Percentiles rank a stretch among this genome's conserved stretches.
Conservation (phyloP, 768 basidiomycete genomes). For the Brasilioporus rufonigricans region DNA sequence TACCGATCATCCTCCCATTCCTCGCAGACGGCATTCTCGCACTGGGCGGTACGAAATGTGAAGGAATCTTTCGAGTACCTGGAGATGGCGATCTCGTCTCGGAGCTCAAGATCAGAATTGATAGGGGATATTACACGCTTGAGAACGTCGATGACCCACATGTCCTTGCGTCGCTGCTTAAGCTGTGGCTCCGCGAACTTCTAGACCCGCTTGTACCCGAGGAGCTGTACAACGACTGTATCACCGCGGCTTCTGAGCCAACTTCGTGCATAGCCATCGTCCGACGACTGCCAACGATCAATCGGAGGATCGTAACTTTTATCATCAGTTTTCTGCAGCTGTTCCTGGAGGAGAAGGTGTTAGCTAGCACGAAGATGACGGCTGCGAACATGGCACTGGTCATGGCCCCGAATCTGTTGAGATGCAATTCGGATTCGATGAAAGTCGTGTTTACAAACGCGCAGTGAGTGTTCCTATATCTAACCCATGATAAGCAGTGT, state of each 20-base stretch:
- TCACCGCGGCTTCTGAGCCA: slow-evolving; percentile 64
- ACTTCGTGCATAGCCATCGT: slow-evolving; percentile 73
- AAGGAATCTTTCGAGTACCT: slow-evolving; percentile 92
- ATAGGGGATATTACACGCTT: slow-evolving; percentile 86
- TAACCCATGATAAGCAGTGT: slow-evolving; percentile 1
- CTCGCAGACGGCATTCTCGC: slow-evolving; percentile 90
- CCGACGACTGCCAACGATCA: slow-evolving; percentile 76
- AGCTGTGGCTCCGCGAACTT: slow-evolving; percentile 91
- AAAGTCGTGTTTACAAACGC: slow-evolving; percentile 88
- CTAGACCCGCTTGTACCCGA: slow-evolving; percentile 90
- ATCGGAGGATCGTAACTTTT: slow-evolving; percentile 83
- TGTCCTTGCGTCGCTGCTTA: slow-evolving; percentile 84
- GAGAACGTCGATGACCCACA: slow-evolving; percentile 90
- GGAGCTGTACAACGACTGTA: slow-evolving; percentile 89
- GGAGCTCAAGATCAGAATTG: slow-evolving; percentile 85
- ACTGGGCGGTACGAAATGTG: slow-evolving; percentile 77
- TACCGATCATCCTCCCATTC: slow-evolving; percentile 93
- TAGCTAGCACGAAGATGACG: slow-evolving; percentile 83
- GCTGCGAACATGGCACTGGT: slow-evolving; percentile 84
- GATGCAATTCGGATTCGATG: slow-evolving; percentile 87
- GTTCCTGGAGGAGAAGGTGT: slow-evolving; percentile 77
- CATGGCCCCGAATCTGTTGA: slow-evolving; percentile 87
- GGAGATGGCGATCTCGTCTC: slow-evolving; percentile 89
- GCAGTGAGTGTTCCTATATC: slow-evolving; percentile 56
- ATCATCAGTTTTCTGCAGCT: slow-evolving; percentile 89